Evolutionary conservation across 1,284 basidiomycete genomes (phyloP).

Genomic region (Thecaphora thlaspeos): DNA sequence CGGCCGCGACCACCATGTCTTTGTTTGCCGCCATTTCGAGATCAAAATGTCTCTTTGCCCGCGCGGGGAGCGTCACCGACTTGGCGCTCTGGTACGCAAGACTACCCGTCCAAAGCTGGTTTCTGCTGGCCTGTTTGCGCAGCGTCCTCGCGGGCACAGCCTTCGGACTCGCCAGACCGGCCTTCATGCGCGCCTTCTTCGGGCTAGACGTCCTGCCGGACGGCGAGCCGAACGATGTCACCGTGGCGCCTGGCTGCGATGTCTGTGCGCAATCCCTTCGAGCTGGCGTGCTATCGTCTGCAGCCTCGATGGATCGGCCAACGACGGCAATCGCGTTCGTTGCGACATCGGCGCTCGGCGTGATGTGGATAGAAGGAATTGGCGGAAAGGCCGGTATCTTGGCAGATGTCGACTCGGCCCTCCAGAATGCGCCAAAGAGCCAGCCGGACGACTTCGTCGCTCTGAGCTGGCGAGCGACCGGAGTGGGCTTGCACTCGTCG

Average conservation of each 20-base stretch:
- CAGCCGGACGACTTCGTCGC: constrained; percentile 11
- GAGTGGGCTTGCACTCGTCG: background rate
- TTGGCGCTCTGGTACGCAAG: constrained; percentile 24
- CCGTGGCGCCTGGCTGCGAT: too few relatives aligned
- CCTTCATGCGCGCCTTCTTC: background rate
- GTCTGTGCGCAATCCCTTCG: too few relatives aligned
- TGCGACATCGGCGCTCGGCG: background rate
- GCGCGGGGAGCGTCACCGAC: constrained; percentile 21
- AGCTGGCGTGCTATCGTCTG: too few relatives aligned
- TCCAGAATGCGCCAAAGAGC: constrained; percentile 8
- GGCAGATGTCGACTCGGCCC: background rate
- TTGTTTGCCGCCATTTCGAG: constrained; percentile 8
- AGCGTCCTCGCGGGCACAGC: background rate
- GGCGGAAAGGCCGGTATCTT: background rate
- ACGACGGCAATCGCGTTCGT: too few relatives aligned
- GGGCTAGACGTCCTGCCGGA: background rate
- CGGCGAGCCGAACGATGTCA: background rate
- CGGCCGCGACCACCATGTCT: constrained; percentile 13
- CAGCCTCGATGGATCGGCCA: too few relatives aligned
- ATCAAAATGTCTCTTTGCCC: constrained; percentile 5
- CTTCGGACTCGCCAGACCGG: background rate
- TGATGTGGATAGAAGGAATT: background rate
- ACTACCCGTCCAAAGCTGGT: constrained; percentile 30
- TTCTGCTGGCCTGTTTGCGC: constrained; percentile 7
- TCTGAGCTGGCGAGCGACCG: background rate